These are phyloP conservation scores for Sindora glabra DNA, from an alignment of 306 rosid species.

Conservation along the genomic window DNA sequence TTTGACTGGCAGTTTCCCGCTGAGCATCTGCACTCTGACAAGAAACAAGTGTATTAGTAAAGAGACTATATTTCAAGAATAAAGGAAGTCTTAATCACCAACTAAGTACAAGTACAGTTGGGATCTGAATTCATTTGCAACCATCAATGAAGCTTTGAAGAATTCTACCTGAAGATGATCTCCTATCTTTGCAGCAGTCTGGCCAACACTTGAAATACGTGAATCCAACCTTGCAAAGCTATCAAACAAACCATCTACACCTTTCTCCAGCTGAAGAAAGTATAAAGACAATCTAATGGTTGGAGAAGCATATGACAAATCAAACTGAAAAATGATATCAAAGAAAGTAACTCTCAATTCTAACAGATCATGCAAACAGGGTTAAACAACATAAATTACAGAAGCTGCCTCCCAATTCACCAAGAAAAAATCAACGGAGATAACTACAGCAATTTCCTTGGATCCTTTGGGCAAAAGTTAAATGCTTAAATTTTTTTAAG, in stretches of 20 bases:
- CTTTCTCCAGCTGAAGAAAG: conserved; percentile 84
- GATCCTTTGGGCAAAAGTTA: neutral
- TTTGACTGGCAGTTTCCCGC: conserved; percentile 97
- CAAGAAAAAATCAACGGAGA: neutral
- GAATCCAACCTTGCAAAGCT: conserved; percentile 99
- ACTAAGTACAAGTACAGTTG: conserved; percentile 5
- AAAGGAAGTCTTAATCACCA: conserved; percentile 1
- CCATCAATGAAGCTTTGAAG: conserved; percentile 14
- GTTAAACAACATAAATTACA: neutral
- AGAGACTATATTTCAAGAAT: conserved; percentile 19
- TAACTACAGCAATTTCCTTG: too few species aligned
- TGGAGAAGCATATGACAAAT: too few species aligned
- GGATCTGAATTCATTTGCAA: conserved; percentile 9
- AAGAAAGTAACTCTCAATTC: too few species aligned
- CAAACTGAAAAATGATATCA: too few species aligned
- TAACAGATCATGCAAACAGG: neutral
- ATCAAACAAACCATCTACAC: conserved; percentile 94
- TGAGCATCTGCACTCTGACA: conserved; percentile 99
- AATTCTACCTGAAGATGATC: conserved; percentile 96
- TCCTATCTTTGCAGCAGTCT: conserved; percentile 99
- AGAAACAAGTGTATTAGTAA: conserved; percentile 22
- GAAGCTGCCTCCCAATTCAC: neutral
- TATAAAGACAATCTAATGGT: too few species aligned
- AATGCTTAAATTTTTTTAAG: neutral
- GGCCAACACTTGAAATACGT: conserved; percentile 98